Conservation (phyloP, 805 yeast genomes). For the Candida gorgasii region DNA sequence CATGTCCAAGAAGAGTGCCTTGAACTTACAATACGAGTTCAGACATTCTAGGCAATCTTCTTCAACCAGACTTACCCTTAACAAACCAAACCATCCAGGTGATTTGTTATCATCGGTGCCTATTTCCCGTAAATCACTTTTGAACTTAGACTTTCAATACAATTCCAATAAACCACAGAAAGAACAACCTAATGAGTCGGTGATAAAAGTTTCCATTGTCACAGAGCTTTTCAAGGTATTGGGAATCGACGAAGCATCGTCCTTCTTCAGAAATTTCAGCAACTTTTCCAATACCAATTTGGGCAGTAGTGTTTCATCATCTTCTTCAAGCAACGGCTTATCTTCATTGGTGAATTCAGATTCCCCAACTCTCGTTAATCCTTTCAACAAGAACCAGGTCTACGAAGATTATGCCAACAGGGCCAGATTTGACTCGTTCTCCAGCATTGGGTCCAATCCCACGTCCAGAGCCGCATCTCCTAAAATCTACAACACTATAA, state of each 20-base stretch:
- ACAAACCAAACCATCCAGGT: constrained; percentile 70
- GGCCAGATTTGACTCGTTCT: constrained; percentile 18
- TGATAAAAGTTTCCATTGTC: constrained; percentile 61
- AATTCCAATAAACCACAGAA: constrained; percentile 29
- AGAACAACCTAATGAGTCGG: constrained; percentile 71
- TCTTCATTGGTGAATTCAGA: constrained; percentile 20
- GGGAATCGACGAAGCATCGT: constrained; percentile 51
- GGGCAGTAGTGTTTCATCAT: constrained; percentile 23
- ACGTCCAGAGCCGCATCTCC: constrained; percentile 19
- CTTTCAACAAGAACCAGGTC: constrained; percentile 14
- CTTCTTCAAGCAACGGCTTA: constrained; percentile 32
- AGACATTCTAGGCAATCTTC: constrained; percentile 10
- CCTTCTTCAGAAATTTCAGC: constrained; percentile 5
- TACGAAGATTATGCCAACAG: constrained; percentile 17
- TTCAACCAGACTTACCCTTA: constrained; percentile 47
- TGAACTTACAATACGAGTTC: constrained; percentile 6
- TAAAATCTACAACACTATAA: constrained; percentile 34
- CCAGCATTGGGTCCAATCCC: constrained; percentile 15
- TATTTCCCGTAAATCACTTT: constrained; percentile 46
- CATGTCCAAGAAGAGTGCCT: constrained; percentile 8
- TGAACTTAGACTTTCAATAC: constrained; percentile 17
- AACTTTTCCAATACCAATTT: constrained; percentile 17
- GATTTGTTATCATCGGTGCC: constrained; percentile 84
- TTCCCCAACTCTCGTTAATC: constrained; percentile 8
- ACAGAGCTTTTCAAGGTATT: constrained; percentile 69